These are phyloP conservation scores for Leucosporidium creatinivorum DNA, from an alignment of 768 basidiomycete genomes.

Conservation along the genomic window DNA sequence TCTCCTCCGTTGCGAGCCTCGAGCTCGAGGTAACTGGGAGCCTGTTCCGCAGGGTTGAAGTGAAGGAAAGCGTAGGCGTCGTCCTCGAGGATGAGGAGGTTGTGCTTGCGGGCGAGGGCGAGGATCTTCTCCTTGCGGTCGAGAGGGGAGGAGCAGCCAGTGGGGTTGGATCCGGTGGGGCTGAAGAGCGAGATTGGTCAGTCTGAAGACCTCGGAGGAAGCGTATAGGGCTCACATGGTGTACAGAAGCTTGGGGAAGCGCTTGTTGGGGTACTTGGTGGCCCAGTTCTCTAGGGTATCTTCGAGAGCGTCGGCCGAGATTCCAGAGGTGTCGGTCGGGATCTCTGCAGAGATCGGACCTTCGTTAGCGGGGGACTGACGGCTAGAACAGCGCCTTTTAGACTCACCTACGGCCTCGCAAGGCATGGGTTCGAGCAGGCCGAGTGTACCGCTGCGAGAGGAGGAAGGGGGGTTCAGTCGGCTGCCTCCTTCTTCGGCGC, in stretches of 20 bases:
- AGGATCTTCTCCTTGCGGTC: conserved; percentile 58
- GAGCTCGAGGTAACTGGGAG: conserved; percentile 68
- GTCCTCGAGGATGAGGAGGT: conserved; percentile 76
- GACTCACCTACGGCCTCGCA: conserved; percentile 41
- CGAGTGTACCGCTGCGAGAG: conserved; percentile 42
- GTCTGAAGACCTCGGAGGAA: not conserved
- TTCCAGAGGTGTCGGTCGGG: conserved; percentile 65
- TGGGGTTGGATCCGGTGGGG: conserved; percentile 72
- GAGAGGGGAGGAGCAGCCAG: conserved; percentile 65
- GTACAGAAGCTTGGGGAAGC: conserved; percentile 70
- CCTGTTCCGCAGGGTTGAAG: conserved; percentile 55
- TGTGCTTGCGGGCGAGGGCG: conserved; percentile 60
- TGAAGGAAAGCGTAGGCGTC: conserved; percentile 53
- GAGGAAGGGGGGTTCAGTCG: conserved; percentile 5
- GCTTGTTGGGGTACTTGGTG: conserved; percentile 51
- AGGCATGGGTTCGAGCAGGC: conserved; percentile 37
- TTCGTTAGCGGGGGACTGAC: not conserved
- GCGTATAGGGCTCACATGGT: conserved; percentile 47
- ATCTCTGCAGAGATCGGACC: conserved; percentile 47
- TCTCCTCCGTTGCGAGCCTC: conserved; percentile 58
- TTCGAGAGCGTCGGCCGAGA: conserved; percentile 56
- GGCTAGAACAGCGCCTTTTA: not conserved
- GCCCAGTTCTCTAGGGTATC: conserved; percentile 62
- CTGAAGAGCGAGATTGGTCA: conserved; percentile 15
- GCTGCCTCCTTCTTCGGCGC: no score